A percentile compares a stretch with the other conserved stretches of the same genome.
Conservation (phyloP, 192 early-diverging fungal species). For the Phycomyces blakesleeanus region DNA sequence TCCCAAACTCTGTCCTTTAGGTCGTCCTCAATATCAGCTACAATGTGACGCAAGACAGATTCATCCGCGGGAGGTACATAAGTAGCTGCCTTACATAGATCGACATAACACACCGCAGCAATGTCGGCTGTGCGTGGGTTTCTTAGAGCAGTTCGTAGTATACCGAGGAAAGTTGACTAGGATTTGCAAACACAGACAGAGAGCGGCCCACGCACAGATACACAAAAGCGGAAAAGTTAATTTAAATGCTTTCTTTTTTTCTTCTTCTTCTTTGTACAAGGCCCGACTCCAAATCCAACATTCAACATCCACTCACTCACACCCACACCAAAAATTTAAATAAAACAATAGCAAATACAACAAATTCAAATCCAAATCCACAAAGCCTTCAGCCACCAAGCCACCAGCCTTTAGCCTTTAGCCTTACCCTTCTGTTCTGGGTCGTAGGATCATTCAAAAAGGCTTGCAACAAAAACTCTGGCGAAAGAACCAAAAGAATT, state of each 20-base stretch:
- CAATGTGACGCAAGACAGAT: conserved; percentile 54
- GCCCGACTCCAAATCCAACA: conserved; percentile 50
- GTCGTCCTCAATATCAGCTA: conserved; percentile 66
- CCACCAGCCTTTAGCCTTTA: too few relatives aligned
- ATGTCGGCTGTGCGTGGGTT: conserved; percentile 54
- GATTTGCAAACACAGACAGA: too few relatives aligned
- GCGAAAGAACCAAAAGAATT: conserved; percentile 77
- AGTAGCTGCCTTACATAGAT: conserved; percentile 66
- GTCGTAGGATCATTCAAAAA: conserved; percentile 38
- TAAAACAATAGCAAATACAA: too few relatives aligned
- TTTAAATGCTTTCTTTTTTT: conserved; percentile 22
- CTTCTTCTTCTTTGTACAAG: conserved; percentile 39
- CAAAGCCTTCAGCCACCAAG: too few relatives aligned
- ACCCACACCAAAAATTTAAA: too few relatives aligned
- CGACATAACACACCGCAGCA: conserved; percentile 65
- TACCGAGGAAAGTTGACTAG: conserved; percentile 50
- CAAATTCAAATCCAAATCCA: too few relatives aligned
- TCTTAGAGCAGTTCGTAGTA: conserved; percentile 46
- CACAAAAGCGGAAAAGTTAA: not conserved
- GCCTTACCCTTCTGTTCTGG: conserved; percentile 54
- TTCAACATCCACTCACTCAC: too few relatives aligned
- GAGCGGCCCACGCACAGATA: too few relatives aligned
- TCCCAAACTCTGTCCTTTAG: conserved; percentile 46
- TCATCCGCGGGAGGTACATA: conserved; percentile 57
- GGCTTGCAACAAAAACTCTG: conserved; percentile 67